These are phyloP conservation scores for Dioszegia crocea DNA, from an alignment of 768 basidiomycete species.

Conservation along the genomic window DNA sequence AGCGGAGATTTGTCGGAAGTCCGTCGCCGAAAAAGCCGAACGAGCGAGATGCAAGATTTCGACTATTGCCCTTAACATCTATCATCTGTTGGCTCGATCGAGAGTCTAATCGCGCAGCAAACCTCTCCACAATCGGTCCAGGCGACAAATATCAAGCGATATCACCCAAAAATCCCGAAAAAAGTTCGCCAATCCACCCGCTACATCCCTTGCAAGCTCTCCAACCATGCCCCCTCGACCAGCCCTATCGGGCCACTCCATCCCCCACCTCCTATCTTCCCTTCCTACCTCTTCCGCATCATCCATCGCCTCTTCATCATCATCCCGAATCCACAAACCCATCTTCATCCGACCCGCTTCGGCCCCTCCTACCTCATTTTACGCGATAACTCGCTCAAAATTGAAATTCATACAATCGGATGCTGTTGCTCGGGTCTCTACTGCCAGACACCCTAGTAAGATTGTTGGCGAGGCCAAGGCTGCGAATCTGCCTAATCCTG, in stretches of 20 bases:
- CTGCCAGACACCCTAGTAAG: neutral
- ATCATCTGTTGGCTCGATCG: neutral
- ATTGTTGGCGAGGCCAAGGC: neutral
- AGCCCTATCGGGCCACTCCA: neutral
- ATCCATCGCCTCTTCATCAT: conserved; percentile 1
- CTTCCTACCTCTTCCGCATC: conserved; percentile 3
- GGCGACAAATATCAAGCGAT: neutral
- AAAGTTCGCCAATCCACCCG: neutral
- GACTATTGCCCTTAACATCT: neutral
- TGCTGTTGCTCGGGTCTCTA: neutral
- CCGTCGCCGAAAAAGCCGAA: conserved; percentile 3
- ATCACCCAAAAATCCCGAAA: neutral
- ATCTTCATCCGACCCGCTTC: conserved; percentile 8
- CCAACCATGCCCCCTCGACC: conserved; percentile 1
- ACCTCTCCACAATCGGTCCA: neutral
- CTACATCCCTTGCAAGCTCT: too few relatives aligned
- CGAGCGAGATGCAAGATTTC: neutral
- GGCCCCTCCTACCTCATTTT: conserved; percentile 1
- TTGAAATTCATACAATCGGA: conserved; percentile 14
- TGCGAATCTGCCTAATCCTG: neutral
- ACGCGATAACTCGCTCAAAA: conserved; percentile 17
- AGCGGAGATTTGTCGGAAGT: neutral
- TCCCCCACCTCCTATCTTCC: conserved; percentile 10
- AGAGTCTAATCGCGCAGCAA: too few relatives aligned
- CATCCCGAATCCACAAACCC: neutral